phyloP scores from a whole-genome alignment of 2,329 filamentous ascomycete genomes.

The Coniochaeta sp. region DNA sequence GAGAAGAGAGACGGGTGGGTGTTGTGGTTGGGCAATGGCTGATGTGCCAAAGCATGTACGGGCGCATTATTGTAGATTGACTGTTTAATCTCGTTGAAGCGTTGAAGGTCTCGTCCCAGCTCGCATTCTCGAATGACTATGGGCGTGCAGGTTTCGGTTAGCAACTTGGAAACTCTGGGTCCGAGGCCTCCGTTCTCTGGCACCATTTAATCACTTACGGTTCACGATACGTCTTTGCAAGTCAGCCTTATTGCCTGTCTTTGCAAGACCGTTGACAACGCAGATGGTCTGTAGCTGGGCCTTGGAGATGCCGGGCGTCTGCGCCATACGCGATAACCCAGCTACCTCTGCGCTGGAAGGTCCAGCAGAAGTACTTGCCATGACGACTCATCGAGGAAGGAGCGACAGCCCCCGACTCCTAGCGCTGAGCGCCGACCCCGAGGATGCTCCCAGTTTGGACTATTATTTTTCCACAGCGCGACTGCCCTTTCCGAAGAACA shows the following conservation, averaged over 20 bases:
- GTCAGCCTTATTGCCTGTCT: constrained; percentile 77
- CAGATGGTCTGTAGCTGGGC: constrained; percentile 70
- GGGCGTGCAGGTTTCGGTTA: neutral
- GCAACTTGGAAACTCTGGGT: neutral
- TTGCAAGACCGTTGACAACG: constrained; percentile 62
- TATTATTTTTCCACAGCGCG: neutral
- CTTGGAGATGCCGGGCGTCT: constrained; percentile 40
- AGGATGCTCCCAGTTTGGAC: neutral
- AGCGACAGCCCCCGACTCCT: neutral
- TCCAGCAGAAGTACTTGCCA: neutral
- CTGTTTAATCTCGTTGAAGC: constrained; percentile 34
- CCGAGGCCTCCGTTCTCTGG: neutral
- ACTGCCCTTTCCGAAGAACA: neutral
- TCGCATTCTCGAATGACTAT: constrained; percentile 34
- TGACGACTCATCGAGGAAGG: neutral
- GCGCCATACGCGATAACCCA: constrained; percentile 34
- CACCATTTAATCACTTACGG: constrained; percentile 48
- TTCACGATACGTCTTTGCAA: constrained; percentile 71
- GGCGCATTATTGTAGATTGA: constrained; percentile 24
- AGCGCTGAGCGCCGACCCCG: neutral
- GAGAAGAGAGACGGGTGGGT: neutral
- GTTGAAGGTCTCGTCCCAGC: constrained; percentile 26
- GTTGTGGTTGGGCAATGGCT: neutral
- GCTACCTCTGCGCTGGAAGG: constrained; percentile 30
- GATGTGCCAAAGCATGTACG: constrained; percentile 9